Evolutionary conservation across 2,329 filamentous ascomycete genomes (phyloP).

Genomic region (Colletotrichum theobromicola): DNA sequence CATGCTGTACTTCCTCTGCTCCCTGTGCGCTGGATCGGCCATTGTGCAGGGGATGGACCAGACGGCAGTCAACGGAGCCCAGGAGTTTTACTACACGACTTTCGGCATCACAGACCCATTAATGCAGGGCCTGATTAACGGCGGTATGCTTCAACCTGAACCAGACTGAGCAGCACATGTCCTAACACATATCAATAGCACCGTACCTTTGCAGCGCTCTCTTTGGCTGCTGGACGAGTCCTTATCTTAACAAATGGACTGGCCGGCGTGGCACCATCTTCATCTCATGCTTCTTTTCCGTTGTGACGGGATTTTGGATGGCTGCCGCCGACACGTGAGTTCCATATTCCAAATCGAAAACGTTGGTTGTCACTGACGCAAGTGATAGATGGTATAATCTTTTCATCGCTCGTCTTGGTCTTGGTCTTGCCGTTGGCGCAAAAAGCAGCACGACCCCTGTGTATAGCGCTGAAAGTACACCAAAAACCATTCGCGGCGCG

Average conservation of each 20-base stretch:
- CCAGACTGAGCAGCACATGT: neutral
- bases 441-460: constrained; percentile 40
- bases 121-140: constrained; percentile 63
- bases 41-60: constrained; percentile 67
- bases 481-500: constrained; percentile 42
- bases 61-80: constrained; percentile 68
- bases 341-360: constrained; percentile 26
- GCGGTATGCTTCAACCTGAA: neutral
- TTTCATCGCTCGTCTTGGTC: constrained; percentile 35
- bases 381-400: constrained; percentile 36
- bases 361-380: constrained; percentile 37
- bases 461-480: constrained; percentile 40
- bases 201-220: constrained; percentile 58
- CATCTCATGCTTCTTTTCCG: constrained; percentile 61
- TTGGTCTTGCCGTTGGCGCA: constrained; percentile 42
- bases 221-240: constrained; percentile 38
- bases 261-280: constrained; percentile 70
- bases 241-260: constrained; percentile 60
- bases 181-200: constrained; percentile 27
- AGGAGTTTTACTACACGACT: constrained; percentile 38
- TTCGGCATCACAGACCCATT: constrained; percentile 38
- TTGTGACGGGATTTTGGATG: constrained; percentile 60
- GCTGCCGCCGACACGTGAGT: constrained; percentile 58
- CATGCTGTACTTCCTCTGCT: constrained; percentile 39
- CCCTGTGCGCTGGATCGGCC: neutral